Conservation (phyloP, 805 yeast species). For the Schwanniomyces occidentalis region DNA sequence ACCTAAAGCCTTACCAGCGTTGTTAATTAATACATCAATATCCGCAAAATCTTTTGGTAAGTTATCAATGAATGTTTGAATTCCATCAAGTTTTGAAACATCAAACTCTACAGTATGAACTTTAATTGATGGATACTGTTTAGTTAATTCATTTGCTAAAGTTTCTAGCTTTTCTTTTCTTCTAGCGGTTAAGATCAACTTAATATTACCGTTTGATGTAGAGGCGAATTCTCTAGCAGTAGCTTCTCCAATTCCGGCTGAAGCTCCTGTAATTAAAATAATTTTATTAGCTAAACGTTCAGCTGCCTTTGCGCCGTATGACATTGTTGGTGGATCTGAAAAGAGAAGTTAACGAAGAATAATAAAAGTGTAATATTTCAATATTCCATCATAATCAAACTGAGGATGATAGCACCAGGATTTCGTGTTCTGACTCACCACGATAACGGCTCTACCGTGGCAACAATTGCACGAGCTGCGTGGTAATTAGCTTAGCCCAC, state of each 20-base stretch:
- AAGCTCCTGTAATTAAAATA: slow-evolving; percentile 91
- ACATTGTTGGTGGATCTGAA: too few relatives aligned
- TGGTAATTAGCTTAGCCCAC: too few relatives aligned
- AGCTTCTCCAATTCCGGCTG: slow-evolving; percentile 92
- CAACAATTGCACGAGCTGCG: too few relatives aligned
- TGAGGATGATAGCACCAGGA: too few relatives aligned
- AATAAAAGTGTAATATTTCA: too few relatives aligned
- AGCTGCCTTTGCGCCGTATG: slow-evolving; percentile 72
- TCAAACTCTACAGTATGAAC: slow-evolving; percentile 61
- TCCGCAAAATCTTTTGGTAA: slow-evolving; percentile 63
- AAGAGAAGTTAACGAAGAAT: too few relatives aligned
- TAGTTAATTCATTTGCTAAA: slow-evolving; percentile 47
- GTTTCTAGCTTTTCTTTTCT: slow-evolving; percentile 61
- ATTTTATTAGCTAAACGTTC: slow-evolving; percentile 78
- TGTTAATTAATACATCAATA: slow-evolving; percentile 67
- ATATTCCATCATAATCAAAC: too few relatives aligned
- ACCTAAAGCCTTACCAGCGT: slow-evolving; percentile 83
- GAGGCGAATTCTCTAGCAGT: slow-evolving; percentile 86
- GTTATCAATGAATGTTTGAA: slow-evolving; percentile 48
- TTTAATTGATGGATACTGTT: slow-evolving; percentile 48
- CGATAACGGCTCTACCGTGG: too few relatives aligned
- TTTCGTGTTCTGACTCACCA: too few relatives aligned
- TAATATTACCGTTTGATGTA: slow-evolving; percentile 68
- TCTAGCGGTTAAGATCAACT: slow-evolving; percentile 77
- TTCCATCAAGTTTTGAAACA: slow-evolving; percentile 41